Conservation (phyloP, 164 flowering plant genomes). For the Piper longum region DNA sequence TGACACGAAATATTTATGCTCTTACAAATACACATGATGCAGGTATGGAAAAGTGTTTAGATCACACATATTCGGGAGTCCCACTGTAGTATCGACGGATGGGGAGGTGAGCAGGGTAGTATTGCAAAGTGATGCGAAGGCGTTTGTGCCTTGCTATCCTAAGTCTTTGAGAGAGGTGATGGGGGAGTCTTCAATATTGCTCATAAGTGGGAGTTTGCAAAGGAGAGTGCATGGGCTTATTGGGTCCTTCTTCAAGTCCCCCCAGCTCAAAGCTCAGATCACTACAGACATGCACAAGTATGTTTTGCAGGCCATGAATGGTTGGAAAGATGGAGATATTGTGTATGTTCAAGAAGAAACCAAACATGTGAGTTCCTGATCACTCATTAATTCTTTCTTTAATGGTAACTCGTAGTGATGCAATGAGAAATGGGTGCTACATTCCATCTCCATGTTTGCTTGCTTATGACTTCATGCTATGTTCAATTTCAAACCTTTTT, state of each 20-base stretch:
- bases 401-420: too few relatives aligned
- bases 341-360: slow-evolving; percentile 71
- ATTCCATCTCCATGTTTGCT: too few relatives aligned
- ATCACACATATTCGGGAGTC: slow-evolving; percentile 83
- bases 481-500: too few relatives aligned
- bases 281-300: slow-evolving; percentile 55
- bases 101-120: slow-evolving; percentile 65
- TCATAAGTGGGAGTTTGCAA: slow-evolving; percentile 67
- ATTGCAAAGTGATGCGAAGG: slow-evolving; percentile 66
- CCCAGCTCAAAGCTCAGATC: slow-evolving; percentile 62
- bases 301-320: slow-evolving; percentile 42
- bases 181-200: slow-evolving; percentile 80
- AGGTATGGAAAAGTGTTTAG: slow-evolving; percentile 97
- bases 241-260: slow-evolving; percentile 74
- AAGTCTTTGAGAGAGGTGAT: slow-evolving; percentile 72
- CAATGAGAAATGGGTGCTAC: too few relatives aligned
- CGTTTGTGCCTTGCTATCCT: slow-evolving; percentile 75
- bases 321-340: slow-evolving; percentile 49
- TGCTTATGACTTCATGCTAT: too few relatives aligned
- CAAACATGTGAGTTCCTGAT: slow-evolving; percentile 38
- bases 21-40: not conserved
- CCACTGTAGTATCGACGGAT: slow-evolving; percentile 72
- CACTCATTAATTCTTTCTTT: slow-evolving; percentile 1
- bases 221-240: slow-evolving; percentile 79
- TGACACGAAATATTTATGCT: not conserved